Percentiles rank a stretch among this genome's conserved stretches.
These are phyloP conservation scores for Yamadazyma dushanensis DNA, from an alignment of 1,139 yeast species.

Conservation along the genomic window DNA sequence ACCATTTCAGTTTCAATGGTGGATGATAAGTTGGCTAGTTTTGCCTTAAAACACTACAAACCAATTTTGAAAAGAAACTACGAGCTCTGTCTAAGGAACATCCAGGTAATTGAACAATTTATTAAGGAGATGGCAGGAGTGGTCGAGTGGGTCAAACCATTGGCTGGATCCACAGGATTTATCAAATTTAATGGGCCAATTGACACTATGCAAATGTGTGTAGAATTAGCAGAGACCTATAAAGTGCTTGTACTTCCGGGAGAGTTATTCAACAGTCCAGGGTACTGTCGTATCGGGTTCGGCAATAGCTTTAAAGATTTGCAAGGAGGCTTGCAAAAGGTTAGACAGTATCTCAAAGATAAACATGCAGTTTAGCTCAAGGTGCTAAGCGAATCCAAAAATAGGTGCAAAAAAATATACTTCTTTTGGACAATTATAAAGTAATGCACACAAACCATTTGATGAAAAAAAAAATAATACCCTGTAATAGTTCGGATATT, in stretches of 20 bases:
- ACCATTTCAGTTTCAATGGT: constrained; percentile 50
- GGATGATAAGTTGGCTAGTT: constrained; percentile 50
- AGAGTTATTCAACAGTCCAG: constrained; percentile 45
- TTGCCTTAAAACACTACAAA: constrained; percentile 38
- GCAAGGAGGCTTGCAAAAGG: constrained; percentile 18
- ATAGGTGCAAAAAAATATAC: no score
- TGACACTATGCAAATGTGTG: constrained; percentile 34
- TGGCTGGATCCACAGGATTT: constrained; percentile 52
- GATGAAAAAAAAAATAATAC: no score
- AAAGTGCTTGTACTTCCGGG: constrained; percentile 51
- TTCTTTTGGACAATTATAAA: no score
- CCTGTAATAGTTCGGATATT: no score
- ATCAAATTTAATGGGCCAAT: constrained; percentile 30
- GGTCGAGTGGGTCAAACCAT: constrained; percentile 44
- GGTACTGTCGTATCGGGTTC: constrained; percentile 50
- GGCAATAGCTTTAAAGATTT: constrained; percentile 46
- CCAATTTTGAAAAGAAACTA: constrained; percentile 39
- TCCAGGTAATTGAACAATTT: constrained; percentile 34
- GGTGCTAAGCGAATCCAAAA: no score
- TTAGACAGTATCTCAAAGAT: constrained; percentile 9
- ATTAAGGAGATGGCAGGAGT: constrained; percentile 30
- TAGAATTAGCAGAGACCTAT: constrained; percentile 34
- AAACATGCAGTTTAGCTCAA: background rate
- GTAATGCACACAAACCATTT: no score
- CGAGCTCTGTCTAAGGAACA: constrained; percentile 36